Percentiles rank a stretch among this genome's conserved stretches.
Conservation (phyloP, 2,329 filamentous ascomycete species). For the Penicillium capsulatum region DNA sequence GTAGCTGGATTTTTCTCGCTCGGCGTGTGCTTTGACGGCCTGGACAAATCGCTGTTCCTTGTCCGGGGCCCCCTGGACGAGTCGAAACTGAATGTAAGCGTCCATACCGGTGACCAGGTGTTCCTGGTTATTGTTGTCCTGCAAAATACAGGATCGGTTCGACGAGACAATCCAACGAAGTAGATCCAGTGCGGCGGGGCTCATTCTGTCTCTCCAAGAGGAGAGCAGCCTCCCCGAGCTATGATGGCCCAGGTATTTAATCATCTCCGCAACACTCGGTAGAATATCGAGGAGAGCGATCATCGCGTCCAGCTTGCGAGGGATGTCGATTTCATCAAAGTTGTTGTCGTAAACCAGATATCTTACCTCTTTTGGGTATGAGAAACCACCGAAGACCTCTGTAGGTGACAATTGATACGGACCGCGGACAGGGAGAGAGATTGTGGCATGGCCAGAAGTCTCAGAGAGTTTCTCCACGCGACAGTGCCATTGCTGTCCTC, state of each 20-base stretch:
- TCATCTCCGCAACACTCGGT: constrained; percentile 40
- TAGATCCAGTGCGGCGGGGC: constrained; percentile 62
- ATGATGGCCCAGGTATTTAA: constrained; percentile 39
- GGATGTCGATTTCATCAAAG: constrained; percentile 38
- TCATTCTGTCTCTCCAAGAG: constrained; percentile 58
- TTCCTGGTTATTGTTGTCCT: constrained; percentile 50
- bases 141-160: constrained; percentile 79
- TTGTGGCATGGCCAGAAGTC: constrained; percentile 44
- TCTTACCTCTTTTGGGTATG: not conserved
- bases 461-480: constrained; percentile 45
- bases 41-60: constrained; percentile 73
- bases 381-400: not conserved
- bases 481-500: constrained; percentile 42
- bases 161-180: constrained; percentile 87
- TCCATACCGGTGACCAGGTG: constrained; percentile 61
- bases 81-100: constrained; percentile 74
- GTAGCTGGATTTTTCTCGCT: constrained; percentile 42
- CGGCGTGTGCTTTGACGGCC: constrained; percentile 49
- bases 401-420: not conserved
- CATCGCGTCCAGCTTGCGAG: constrained; percentile 30
- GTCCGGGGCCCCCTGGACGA: constrained; percentile 82
- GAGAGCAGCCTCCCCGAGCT: constrained; percentile 37
- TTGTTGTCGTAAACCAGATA: constrained; percentile 33
- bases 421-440: constrained; percentile 19
- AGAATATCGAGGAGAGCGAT: constrained; percentile 38